phyloP scores from a whole-genome alignment of 2,329 filamentous ascomycete species.

The Drechmeria coniospora region DNA sequence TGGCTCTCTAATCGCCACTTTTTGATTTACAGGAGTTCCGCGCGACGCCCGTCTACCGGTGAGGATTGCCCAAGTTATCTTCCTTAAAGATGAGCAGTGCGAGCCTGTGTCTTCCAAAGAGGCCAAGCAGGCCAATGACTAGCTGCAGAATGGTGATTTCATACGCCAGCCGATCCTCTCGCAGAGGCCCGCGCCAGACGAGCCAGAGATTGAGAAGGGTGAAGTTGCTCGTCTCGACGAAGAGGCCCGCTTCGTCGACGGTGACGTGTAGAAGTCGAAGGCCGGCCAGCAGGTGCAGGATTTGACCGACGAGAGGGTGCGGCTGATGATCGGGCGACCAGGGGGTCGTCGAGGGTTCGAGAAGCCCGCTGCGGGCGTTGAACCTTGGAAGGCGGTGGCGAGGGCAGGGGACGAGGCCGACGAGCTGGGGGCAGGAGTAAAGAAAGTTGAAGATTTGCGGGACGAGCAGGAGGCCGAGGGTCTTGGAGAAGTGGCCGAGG shows the following conservation, averaged over 20 bases:
- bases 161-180: conserved; percentile 68
- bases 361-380: conserved; percentile 67
- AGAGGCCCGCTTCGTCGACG: conserved; percentile 50
- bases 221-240: conserved; percentile 74
- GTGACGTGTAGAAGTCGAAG: conserved; percentile 54
- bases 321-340: conserved; percentile 58
- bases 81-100: conserved; percentile 79
- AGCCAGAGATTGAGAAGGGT: conserved; percentile 94
- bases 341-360: conserved; percentile 73
- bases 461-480: conserved; percentile 73
- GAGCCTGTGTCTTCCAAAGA: conserved; percentile 74
- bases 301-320: conserved; percentile 41
- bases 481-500: conserved; percentile 95
- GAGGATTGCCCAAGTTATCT: conserved; percentile 52
- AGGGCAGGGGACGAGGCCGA: conserved; percentile 79
- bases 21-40: no score
- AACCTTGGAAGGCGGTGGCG: conserved; percentile 82
- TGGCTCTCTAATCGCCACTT: no score
- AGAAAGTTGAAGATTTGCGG: conserved; percentile 95
- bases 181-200: conserved; percentile 82
- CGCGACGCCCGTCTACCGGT: conserved; percentile 6
- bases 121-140: conserved; percentile 58
- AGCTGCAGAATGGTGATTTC: conserved; percentile 72
- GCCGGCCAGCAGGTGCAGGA: conserved; percentile 51
- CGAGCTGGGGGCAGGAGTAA: conserved; percentile 85